Conservation (phyloP, 2,329 filamentous ascomycete species). For the Golovinomyces cichoracearum region DNA sequence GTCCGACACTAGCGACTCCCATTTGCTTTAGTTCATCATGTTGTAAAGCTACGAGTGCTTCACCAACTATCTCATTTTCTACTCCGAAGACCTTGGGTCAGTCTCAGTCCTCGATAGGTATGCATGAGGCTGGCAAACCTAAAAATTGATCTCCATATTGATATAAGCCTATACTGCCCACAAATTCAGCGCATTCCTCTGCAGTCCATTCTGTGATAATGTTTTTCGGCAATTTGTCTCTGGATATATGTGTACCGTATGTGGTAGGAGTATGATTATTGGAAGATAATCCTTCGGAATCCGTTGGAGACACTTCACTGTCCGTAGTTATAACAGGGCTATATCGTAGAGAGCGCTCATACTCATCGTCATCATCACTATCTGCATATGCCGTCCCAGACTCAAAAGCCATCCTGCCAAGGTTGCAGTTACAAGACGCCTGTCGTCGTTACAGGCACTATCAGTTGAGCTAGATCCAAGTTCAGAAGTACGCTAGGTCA, state of each 20-base stretch:
- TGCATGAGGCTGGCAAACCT: conserved; percentile 29
- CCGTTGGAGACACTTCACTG: conserved; percentile 42
- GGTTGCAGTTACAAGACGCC: neutral
- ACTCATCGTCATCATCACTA: conserved; percentile 62
- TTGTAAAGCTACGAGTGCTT: conserved; percentile 64
- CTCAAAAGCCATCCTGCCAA: conserved; percentile 26
- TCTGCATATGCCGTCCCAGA: conserved; percentile 48
- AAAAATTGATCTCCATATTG: conserved; percentile 67
- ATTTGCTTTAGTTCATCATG: conserved; percentile 91
- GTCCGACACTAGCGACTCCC: conserved; percentile 76
- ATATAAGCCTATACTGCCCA: conserved; percentile 49
- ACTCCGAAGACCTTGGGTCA: conserved; percentile 11
- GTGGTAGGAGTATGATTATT: conserved; percentile 55
- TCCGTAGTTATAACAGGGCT: conserved; percentile 39
- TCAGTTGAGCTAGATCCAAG: no score
- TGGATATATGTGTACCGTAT: conserved; percentile 38
- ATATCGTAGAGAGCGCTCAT: conserved; percentile 44
- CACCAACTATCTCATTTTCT: conserved; percentile 89
- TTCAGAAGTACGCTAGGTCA: neutral
- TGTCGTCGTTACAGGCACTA: neutral
- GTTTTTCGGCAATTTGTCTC: conserved; percentile 43
- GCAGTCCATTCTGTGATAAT: conserved; percentile 58
- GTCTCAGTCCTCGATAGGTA: conserved; percentile 6
- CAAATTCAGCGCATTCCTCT: conserved; percentile 75
- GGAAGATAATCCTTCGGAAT: conserved; percentile 43